These are phyloP conservation scores for Sistotremastrum suecicum DNA, from an alignment of 768 basidiomycete species.

Conservation along the genomic window DNA sequence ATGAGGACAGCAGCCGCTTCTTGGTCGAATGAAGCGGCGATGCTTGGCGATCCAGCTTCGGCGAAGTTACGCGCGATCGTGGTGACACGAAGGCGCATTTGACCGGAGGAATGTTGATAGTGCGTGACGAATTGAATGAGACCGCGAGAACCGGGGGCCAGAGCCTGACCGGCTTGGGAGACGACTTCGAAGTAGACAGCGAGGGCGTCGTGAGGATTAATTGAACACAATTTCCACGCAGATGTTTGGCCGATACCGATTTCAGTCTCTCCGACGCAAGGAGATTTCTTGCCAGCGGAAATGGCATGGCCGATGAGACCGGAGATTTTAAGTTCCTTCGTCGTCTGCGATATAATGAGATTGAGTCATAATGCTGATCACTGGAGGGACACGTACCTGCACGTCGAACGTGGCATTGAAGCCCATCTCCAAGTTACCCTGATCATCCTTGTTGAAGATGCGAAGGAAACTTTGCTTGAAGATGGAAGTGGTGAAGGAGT, in stretches of 20 bases:
- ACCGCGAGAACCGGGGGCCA: slow-evolving; percentile 80
- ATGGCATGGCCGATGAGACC: slow-evolving; percentile 97
- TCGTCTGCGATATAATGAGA: slow-evolving; percentile 43
- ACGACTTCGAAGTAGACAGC: slow-evolving; percentile 98
- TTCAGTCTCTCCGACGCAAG: slow-evolving; percentile 95
- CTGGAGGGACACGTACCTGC: slow-evolving; percentile 37
- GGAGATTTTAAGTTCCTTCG: slow-evolving; percentile 96
- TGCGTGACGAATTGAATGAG: slow-evolving; percentile 98
- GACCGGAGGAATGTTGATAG: slow-evolving; percentile 95
- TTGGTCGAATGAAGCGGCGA: slow-evolving; percentile 92
- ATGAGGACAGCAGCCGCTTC: slow-evolving; percentile 96
- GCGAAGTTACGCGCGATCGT: slow-evolving; percentile 97
- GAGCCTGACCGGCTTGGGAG: slow-evolving; percentile 87
- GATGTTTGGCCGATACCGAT: slow-evolving; percentile 98
- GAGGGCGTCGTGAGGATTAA: slow-evolving; percentile 75
- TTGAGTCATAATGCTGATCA: not conserved
- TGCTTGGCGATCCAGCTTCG: slow-evolving; percentile 88
- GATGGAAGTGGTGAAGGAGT: slow-evolving; percentile 94
- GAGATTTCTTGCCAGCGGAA: slow-evolving; percentile 92
- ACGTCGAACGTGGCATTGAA: slow-evolving; percentile 99
- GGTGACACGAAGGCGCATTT: slow-evolving; percentile 90
- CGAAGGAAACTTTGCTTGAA: slow-evolving; percentile 98
- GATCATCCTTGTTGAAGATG: slow-evolving; percentile 82
- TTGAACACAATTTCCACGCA: slow-evolving; percentile 91
- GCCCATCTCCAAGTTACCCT: slow-evolving; percentile 90